Evolutionary conservation across 345 rosid genomes (phyloP), one percentile per base, ranked within the genome.

Genomic region (Heritiera littoralis): DNA sequence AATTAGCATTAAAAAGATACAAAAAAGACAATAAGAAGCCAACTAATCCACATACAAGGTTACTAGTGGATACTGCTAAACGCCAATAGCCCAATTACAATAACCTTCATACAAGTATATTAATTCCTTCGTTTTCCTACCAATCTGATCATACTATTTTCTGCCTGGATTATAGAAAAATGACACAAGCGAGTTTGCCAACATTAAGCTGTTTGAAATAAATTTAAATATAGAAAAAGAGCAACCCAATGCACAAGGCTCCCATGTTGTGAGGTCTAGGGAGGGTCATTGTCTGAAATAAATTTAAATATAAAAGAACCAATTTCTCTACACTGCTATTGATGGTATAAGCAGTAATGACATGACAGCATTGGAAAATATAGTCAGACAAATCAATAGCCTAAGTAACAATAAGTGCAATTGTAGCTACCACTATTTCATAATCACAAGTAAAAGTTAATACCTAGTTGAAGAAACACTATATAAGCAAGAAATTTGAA

Each of bases 101-200:
- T 20, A 69, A 46, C n/a, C 18, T 20, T 69, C 56, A 69, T 13
- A 28, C 40, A 70, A 49, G 38, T 70, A 52, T 69, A 48, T 70
- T 48, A 28, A 13, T 8, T 48, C 12, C 58, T 48, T 48, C 35
- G 48, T 70, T 49, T 48, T 46, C 74, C 74, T 48, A 30, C 20
- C 58, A 48, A 28, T 49, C n/a, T 30, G 6, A 12, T 23, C 35
- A 18, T 7, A 49, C 7, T 6, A 71, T 51, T 71, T 51, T 43
- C 20, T 30, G 7, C 23, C 18, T 68, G 43, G 15, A 43, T 67
- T 67, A 43, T 48, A 68, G 35, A 11, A 68, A 10, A 46, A 28
- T 43, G 52, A 67, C 15, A 43, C 9, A 43, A 3, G 15, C 7
- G 3, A 67, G 72, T 43, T 41, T n/a, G 72, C 32, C 10, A 43